Evolutionary conservation across 352 stramenopile species (phyloP).

Genomic region (Globisporangium solare): DNA sequence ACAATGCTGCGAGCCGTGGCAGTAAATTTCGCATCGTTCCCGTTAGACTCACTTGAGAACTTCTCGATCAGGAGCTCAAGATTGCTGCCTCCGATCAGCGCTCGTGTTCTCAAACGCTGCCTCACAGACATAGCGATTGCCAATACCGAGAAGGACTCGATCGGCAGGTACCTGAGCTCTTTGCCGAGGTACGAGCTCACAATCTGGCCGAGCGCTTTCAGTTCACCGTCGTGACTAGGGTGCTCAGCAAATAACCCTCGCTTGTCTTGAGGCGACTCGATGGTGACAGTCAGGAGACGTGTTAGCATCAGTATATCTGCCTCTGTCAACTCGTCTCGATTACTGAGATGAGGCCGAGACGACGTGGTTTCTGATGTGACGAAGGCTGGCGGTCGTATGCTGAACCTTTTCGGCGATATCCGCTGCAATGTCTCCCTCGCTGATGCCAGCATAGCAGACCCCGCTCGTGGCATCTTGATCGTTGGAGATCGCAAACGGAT

Average conservation of each 20-base stretch:
- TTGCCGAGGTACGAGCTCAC: conserved; percentile 7
- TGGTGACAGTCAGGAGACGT: conserved; percentile 7
- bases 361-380: not conserved
- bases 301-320: conserved; percentile 1
- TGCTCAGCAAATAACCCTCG: conserved; percentile 8
- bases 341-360: not conserved
- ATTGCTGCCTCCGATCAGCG: not conserved
- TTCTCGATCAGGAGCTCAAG: not conserved
- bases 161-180: conserved; percentile 9
- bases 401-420: not conserved
- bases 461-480: not conserved
- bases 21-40: not conserved
- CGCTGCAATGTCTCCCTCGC: not conserved
- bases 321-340: not conserved
- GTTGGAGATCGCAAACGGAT: not conserved
- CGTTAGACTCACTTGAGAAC: not conserved
- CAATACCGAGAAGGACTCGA: conserved; percentile 15
- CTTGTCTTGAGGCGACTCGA: conserved; percentile 12
- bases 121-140: conserved; percentile 5
- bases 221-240: conserved; percentile 5
- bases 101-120: not conserved
- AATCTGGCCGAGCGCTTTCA: conserved; percentile 1
- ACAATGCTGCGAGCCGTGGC: not conserved
- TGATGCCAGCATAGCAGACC: not conserved
- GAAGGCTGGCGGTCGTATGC: not conserved